Evolutionary conservation across 2,329 filamentous ascomycete species (phyloP), one percentile per base, ranked within the genome.

Genomic region (Conoideocrella luteorostrata): DNA sequence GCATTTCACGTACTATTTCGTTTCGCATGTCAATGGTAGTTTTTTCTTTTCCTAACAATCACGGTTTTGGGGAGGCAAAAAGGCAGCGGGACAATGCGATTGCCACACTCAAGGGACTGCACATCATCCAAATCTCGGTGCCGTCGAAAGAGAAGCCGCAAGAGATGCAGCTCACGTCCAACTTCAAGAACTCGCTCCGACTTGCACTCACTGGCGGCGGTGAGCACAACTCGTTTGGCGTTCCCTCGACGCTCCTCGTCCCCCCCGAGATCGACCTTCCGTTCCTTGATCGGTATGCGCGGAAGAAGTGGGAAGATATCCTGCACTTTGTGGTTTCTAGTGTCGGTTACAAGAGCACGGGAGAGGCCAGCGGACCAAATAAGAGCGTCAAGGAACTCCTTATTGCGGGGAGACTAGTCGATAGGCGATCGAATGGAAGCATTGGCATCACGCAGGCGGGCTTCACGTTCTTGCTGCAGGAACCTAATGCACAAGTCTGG

Each of bases 401-500:
- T 38, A 74, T 89, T 52, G 78, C 81, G 1, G 93, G 93, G 3
- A 78, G 84, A 41, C 78, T 97, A 7, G 89, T 98, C 17, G 82
- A 88, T 58, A 66, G 70, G 30, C 66, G 70, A 3, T 68, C 71
- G 11, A 77, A 84, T 7, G 79, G 78, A 34, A 94, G 67, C 43
- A 74, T 88, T 9, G 80, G 78, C 43, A 98, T 98, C 56, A 98
- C 93, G 0, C 84, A 95, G 59, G 82, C 87, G 3, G 93, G 93
- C 7, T 98, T 98, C 61, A 90, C 88, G 0, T 98, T 98, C 58
- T 72, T 98, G 45, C 73, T 98, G 7, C 91, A 97, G 57, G 91
- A 96, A 59, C 84, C 91, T 47, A 97, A 96, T 62, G 89, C 91
- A 0, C 93, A 98, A 64, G 89, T 98, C 28, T 98, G 93, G 93